Evolutionary conservation across 1,284 basidiomycete species (phyloP), one percentile per base, ranked within the genome.

Genomic region (Ceratobasidium sp.): DNA sequence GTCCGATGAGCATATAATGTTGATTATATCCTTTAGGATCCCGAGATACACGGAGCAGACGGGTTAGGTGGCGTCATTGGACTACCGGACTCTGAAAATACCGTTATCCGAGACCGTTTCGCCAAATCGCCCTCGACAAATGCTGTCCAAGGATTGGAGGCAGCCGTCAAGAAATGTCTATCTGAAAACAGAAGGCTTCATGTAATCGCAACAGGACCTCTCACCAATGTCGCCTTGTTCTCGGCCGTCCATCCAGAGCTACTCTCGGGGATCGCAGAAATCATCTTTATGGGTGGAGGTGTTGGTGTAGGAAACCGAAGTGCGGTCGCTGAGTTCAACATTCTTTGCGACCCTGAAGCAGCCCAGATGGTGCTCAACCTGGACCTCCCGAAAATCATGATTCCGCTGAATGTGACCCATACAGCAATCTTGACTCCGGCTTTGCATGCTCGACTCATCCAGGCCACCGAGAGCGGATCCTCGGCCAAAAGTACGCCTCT

Each of bases 271-370:
- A 80, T 93, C 3, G 87, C 90, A 70, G 85, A 91, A 73, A 86
- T 94, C 69, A 89, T 93, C 3, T 91, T 93, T 75, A 94, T 94
- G 92, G 92, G 93, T n/a, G 92, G 92, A 42, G 69, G 86, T 0
- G 86, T 92, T n/a, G 92, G 92, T 3, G 75, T 91, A 13, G 92
- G 92, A 0, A 94, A 93, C 75, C 80, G 87, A 50, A 87, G 88
- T n/a, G 80, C 91, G 13, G 87, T 86, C 13, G 90, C 90, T 74
- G 92, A 94, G 76, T 94, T 87, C 79, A 94, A 94, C 75, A 88
- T 93, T 67, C 77, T 92, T 20, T 89, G 88, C 72, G 92, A 93
- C 79, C 91, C 74, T 13, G 90, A 93, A 77, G 90, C 92, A 1
- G 84, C 88, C 0, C 90, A 92, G 73, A 92, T 94, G 62, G 88